Evolutionary conservation across 2,329 filamentous ascomycete genomes (phyloP).

Genomic region (Nigrospora oryzae): DNA sequence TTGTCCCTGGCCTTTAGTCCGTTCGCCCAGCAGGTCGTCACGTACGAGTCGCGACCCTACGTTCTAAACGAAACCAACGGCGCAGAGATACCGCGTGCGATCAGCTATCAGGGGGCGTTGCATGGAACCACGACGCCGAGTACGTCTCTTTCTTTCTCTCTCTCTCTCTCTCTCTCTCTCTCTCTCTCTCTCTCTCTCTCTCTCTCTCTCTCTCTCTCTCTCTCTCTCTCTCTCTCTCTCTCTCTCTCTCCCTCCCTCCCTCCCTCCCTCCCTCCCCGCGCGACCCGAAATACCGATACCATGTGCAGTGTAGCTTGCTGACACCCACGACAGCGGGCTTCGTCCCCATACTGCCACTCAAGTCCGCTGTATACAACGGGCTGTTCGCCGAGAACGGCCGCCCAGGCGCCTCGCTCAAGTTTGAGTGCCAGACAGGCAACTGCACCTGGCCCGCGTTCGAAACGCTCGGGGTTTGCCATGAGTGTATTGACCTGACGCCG

Average conservation of each 20-base stretch:
- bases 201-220: no score
- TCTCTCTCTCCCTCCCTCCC: no score
- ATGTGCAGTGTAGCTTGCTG: not conserved
- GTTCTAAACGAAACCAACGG: conserved; percentile 9
- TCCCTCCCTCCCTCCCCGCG: no score
- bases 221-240: no score
- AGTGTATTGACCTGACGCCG: conserved; percentile 17
- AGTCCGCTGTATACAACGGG: conserved; percentile 24
- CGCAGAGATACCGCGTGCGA: conserved; percentile 16
- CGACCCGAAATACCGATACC: no score
- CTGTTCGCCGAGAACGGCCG: conserved; percentile 23
- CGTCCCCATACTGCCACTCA: conserved; percentile 22
- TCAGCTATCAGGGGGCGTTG: conserved; percentile 18
- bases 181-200: no score
- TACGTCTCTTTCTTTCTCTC: conserved; percentile 3
- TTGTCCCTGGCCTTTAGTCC: conserved; percentile 18
- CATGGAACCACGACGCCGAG: conserved; percentile 13
- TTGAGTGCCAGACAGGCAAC: conserved; percentile 19
- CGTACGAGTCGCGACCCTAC: conserved; percentile 14
- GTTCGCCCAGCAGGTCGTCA: conserved; percentile 22
- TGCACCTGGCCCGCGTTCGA: conserved; percentile 19
- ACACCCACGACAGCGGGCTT: conserved; percentile 12
- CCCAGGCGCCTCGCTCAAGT: conserved; percentile 14
- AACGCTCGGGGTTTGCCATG: conserved; percentile 17
- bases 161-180: no score